Evolutionary conservation across 2,329 filamentous ascomycete genomes (phyloP).

Genomic region (Botrytis cinerea): DNA sequence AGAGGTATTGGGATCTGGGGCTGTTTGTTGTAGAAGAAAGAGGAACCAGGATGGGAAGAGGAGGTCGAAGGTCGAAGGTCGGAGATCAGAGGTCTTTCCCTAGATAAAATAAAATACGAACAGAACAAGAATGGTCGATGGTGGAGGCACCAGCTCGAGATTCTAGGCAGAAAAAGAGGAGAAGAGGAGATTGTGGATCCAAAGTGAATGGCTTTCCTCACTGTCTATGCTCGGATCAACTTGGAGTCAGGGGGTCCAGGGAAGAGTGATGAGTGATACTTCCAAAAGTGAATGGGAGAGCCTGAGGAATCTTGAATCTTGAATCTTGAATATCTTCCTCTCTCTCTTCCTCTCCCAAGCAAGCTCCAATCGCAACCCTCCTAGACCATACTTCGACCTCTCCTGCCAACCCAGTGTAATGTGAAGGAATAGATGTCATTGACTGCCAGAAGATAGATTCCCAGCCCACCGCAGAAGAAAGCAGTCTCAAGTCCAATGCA

Average conservation of each 20-base stretch:
- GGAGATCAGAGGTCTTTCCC: background rate
- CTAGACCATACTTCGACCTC: background rate
- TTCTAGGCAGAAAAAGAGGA: background rate
- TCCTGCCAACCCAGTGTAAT: background rate
- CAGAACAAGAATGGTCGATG: background rate
- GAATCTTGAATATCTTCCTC: background rate
- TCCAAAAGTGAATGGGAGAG: background rate
- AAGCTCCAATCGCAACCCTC: background rate
- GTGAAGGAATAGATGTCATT: background rate
- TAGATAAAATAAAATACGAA: background rate
- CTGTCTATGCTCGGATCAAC: background rate
- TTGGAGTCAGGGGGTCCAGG: background rate
- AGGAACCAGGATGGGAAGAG: background rate
- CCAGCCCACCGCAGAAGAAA: background rate
- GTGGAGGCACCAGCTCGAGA: background rate
- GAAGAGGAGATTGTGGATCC: background rate
- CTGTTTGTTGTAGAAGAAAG: background rate
- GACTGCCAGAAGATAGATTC: background rate
- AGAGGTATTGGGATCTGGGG: background rate
- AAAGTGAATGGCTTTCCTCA: background rate
- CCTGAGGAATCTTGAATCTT: background rate
- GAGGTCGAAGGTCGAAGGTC: background rate
- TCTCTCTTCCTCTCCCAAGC: background rate
- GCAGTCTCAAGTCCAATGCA: background rate
- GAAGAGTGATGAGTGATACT: background rate